These are phyloP conservation scores for Fusarium camptoceras DNA, from an alignment of 2,329 filamentous ascomycete species.

Conservation along the genomic window DNA sequence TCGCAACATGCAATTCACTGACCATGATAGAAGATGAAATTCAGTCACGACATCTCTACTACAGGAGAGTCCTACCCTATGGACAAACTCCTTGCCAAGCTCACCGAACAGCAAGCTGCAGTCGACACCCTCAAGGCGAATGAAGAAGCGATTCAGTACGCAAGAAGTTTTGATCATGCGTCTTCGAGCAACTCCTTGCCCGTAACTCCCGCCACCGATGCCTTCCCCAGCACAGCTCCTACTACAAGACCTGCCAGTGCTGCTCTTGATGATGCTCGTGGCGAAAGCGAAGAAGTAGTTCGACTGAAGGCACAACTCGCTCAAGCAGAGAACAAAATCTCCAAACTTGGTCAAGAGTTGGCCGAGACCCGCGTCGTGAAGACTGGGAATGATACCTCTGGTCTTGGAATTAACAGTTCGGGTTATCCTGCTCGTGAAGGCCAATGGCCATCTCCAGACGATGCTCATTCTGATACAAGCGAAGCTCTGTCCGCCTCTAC, in stretches of 20 bases:
- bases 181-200: constrained; percentile 70
- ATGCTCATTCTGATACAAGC: constrained; percentile 67
- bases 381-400: constrained; percentile 56
- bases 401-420: constrained; percentile 39
- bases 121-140: constrained; percentile 62
- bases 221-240: constrained; percentile 60
- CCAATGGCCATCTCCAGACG: constrained; percentile 66
- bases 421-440: constrained; percentile 53
- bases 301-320: constrained; percentile 78
- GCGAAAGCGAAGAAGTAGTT: constrained; percentile 68
- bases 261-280: constrained; percentile 56
- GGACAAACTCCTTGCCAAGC: constrained; percentile 78
- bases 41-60: constrained; percentile 56
- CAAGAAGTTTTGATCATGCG: constrained; percentile 58
- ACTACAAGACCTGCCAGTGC: constrained; percentile 66
- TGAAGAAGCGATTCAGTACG: constrained; percentile 54
- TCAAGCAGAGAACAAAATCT: constrained; percentile 76
- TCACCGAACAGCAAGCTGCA: constrained; percentile 76
- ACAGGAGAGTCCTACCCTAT: constrained; percentile 64
- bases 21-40: constrained; percentile 60
- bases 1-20: constrained; percentile 31
- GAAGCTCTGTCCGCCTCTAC: constrained; percentile 64
- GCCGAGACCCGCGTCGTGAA: constrained; percentile 71
- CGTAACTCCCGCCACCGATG: constrained; percentile 71
- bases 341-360: constrained; percentile 77